These are phyloP conservation scores for Echeveria elegans DNA, from an alignment of 164 flowering plant species.

Conservation along the genomic window DNA sequence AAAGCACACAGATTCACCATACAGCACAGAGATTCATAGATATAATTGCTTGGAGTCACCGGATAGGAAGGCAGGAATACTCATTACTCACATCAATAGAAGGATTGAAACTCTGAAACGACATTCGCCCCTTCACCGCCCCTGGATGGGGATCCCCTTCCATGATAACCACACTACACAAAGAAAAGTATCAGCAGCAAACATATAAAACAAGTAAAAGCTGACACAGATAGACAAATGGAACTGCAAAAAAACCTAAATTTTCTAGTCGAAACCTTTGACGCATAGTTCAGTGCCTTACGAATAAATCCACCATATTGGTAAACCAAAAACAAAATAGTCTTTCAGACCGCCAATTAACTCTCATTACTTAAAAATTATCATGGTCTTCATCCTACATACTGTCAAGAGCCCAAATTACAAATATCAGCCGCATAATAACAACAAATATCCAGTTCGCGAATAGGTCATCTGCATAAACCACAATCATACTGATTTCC, in stretches of 20 bases:
- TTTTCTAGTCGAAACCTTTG: no score
- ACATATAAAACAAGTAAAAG: not conserved
- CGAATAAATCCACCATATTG: no score
- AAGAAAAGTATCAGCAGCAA: not conserved
- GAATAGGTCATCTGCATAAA: not conserved
- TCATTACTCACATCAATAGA: conserved; percentile 79
- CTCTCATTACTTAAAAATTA: no score
- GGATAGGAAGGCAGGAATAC: conserved; percentile 19
- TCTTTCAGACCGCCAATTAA: not conserved
- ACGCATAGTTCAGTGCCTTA: no score
- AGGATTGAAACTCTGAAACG: conserved; percentile 85
- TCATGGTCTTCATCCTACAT: no score
- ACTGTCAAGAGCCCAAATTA: no score
- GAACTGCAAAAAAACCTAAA: no score
- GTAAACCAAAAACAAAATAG: no score
- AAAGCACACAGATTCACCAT: conserved; percentile 4
- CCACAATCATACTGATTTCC: not conserved
- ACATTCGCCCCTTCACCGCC: conserved; percentile 73
- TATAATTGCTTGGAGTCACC: not conserved
- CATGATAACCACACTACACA: conserved; percentile 60
- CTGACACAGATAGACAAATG: not conserved
- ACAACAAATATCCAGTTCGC: not conserved
- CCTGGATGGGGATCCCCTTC: conserved; percentile 92
- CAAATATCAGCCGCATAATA: not conserved
- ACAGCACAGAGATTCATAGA: conserved; percentile 6